phyloP scores from a whole-genome alignment of 768 basidiomycete species.

The Rhizopogon rudus region DNA sequence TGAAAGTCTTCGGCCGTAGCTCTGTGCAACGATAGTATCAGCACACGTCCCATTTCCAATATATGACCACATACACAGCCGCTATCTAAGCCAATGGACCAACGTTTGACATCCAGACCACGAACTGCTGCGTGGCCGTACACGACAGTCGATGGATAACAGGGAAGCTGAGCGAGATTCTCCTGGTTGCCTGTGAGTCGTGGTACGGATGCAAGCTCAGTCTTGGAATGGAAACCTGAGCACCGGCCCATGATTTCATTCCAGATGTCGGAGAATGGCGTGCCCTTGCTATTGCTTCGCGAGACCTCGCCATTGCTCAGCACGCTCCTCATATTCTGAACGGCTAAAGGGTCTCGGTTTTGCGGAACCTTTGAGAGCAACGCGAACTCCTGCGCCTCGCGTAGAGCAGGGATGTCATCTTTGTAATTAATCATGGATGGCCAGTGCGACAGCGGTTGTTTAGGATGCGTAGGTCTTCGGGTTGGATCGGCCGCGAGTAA shows the following conservation, averaged over 20 bases:
- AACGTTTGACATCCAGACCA: conserved; percentile 77
- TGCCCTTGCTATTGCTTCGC: conserved; percentile 39
- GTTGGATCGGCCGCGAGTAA: conserved; percentile 69
- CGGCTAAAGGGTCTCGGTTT: conserved; percentile 72
- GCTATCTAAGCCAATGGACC: conserved; percentile 82
- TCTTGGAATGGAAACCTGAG: conserved; percentile 35
- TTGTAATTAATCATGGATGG: conserved; percentile 33
- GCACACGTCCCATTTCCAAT: neutral
- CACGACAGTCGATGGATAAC: conserved; percentile 71
- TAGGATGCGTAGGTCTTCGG: conserved; percentile 39
- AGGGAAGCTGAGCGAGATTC: conserved; percentile 39
- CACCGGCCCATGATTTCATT: conserved; percentile 58
- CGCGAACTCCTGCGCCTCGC: conserved; percentile 60
- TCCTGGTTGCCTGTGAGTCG: neutral
- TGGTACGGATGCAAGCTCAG: neutral
- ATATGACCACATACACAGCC: conserved; percentile 61
- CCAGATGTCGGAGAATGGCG: conserved; percentile 77
- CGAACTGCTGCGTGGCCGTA: conserved; percentile 85
- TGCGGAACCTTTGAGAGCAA: conserved; percentile 68
- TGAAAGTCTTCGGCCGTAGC: conserved; percentile 58
- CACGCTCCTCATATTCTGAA: conserved; percentile 38
- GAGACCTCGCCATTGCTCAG: conserved; percentile 32
- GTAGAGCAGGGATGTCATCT: conserved; percentile 27
- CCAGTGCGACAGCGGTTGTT: conserved; percentile 70
- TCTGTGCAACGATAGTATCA: conserved; percentile 22